phyloP scores from a whole-genome alignment of 306 rosid species.

The Crotalaria pallida region DNA sequence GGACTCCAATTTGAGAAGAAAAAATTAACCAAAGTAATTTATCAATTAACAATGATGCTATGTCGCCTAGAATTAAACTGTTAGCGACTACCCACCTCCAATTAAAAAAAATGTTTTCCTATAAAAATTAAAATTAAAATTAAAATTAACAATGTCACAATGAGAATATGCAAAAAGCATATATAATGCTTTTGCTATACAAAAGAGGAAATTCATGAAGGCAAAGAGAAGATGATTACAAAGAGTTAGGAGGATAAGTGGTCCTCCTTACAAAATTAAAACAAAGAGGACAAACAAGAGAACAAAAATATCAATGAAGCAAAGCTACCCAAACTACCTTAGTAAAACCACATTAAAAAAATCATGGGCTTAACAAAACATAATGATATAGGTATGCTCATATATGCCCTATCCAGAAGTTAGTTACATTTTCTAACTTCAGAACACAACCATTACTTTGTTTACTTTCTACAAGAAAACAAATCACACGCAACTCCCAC shows the following conservation, averaged over 20 bases:
- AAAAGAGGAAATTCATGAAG: neutral
- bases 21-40: neutral
- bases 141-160: neutral
- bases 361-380: neutral
- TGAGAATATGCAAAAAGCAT: constrained; percentile 14
- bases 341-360: neutral
- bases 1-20: neutral
- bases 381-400: neutral
- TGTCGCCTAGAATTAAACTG: no score
- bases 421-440: neutral
- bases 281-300: neutral
- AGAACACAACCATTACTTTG: no score
- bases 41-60: no score
- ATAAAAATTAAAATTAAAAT: no score
- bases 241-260: neutral
- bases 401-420: neutral
- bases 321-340: neutral
- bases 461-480: no score
- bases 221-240: neutral
- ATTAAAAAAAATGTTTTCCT: no score
- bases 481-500: neutral
- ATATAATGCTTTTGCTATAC: neutral
- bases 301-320: neutral
- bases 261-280: neutral
- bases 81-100: no score